These are phyloP conservation scores for Cornus florida DNA, from an alignment of 148 eudicot species.

Conservation along the genomic window DNA sequence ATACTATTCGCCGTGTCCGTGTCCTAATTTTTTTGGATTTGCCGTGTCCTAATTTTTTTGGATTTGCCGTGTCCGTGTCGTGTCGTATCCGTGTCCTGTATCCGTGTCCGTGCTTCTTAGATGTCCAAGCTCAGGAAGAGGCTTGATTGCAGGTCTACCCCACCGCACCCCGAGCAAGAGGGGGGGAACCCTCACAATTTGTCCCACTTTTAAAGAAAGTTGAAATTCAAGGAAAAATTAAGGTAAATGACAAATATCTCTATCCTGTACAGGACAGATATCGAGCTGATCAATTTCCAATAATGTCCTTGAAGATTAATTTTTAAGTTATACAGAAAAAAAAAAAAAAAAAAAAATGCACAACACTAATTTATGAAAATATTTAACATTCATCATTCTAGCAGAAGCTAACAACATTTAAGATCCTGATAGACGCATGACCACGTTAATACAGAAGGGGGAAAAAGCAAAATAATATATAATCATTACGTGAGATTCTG, in stretches of 20 bases:
- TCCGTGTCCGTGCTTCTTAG: too few relatives aligned
- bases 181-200: background rate
- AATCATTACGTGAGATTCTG: background rate
- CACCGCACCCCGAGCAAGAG: too few relatives aligned
- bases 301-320: background rate
- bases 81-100: too few relatives aligned
- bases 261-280: background rate
- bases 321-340: too few relatives aligned
- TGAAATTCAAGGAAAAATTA: too few relatives aligned
- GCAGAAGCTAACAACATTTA: background rate
- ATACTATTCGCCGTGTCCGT: too few relatives aligned
- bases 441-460: background rate
- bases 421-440: background rate
- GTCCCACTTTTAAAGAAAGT: background rate
- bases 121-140: background rate
- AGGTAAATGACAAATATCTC: background rate
- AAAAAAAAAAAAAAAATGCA: too few relatives aligned
- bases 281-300: background rate
- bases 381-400: background rate
- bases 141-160: background rate
- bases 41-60: too few relatives aligned
- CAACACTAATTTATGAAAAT: background rate
- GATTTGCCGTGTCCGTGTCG: too few relatives aligned
- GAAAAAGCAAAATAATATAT: background rate
- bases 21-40: too few relatives aligned